Percentiles rank a stretch among this genome's conserved stretches.
Evolutionary conservation across 305 asterid genomes (phyloP).

Genomic region (Fraxinus baroniana): DNA sequence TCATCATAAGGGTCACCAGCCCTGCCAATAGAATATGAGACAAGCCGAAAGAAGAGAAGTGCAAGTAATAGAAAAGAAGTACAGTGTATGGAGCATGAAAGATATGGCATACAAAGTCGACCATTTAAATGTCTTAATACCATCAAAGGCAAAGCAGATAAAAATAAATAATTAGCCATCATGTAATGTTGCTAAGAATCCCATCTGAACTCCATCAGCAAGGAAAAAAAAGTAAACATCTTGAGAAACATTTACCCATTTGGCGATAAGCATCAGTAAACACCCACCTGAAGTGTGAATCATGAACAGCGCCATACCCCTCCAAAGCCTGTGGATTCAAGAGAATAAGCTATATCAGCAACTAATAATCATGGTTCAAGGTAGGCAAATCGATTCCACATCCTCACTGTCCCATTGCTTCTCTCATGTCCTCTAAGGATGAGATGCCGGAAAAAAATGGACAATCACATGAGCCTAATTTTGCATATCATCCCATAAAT

Average conservation of each 20-base stretch:
- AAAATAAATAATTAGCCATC: background rate
- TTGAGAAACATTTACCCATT: conserved; percentile 28
- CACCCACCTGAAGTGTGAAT: conserved; percentile 88
- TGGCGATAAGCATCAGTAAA: conserved; percentile 35
- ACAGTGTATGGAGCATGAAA: conserved; percentile 3
- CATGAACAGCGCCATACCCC: conserved; percentile 86
- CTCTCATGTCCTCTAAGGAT: conserved; percentile 82
- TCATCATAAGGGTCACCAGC: conserved; percentile 83
- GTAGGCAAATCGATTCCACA: conserved; percentile 93
- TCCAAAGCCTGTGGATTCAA: conserved; percentile 99
- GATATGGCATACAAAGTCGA: background rate
- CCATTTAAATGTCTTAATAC: background rate
- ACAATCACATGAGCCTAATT: conserved; percentile 86
- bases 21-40: conserved; percentile 64
- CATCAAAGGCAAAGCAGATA: background rate
- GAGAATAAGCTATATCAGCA: conserved; percentile 98
- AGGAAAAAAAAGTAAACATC: conserved; percentile 18
- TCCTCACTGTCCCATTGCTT: conserved; percentile 98
- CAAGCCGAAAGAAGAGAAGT: conserved; percentile 34
- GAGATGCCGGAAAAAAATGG: conserved; percentile 74
- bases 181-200: conserved; percentile 14
- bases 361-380: conserved; percentile 76
- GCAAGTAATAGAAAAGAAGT: conserved; percentile 25
- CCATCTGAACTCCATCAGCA: conserved; percentile 20
- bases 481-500: conserved; percentile 88